phyloP scores from a whole-genome alignment of 2,329 filamentous ascomycete genomes.

The Didymella exigua region DNA sequence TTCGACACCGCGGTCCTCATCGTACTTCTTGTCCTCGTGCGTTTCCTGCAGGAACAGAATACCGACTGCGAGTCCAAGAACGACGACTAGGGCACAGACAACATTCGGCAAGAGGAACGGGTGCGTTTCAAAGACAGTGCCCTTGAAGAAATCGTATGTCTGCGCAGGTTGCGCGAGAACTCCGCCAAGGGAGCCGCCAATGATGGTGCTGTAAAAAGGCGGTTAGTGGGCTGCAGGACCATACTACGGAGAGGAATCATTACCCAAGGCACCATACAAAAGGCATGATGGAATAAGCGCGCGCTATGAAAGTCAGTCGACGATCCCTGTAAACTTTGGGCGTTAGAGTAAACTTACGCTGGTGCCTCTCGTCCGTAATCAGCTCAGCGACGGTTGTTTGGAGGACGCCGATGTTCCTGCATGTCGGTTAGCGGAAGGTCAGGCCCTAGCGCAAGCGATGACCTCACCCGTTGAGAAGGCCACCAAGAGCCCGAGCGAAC shows the following conservation, averaged over 20 bases:
- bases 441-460: conserved; percentile 32
- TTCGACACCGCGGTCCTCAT: conserved; percentile 76
- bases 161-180: conserved; percentile 84
- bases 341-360: conserved; percentile 64
- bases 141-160: conserved; percentile 80
- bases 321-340: conserved; percentile 10
- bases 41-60: conserved; percentile 93
- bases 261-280: conserved; percentile 96
- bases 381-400: conserved; percentile 95
- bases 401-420: conserved; percentile 88
- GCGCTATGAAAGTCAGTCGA: conserved; percentile 61
- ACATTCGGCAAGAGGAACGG: conserved; percentile 92
- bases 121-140: conserved; percentile 81
- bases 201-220: conserved; percentile 70
- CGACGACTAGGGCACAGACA: conserved; percentile 81
- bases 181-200: conserved; percentile 90
- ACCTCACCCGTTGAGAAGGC: conserved; percentile 85
- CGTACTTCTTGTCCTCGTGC: conserved; percentile 78
- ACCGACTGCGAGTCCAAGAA: conserved; percentile 76
- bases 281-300: conserved; percentile 96
- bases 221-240: conserved; percentile 27
- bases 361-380: conserved; percentile 89
- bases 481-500: conserved; percentile 85
- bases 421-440: conserved; percentile 40
- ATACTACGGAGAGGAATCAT: conserved; percentile 31